Percentiles rank a stretch among this genome's conserved stretches.
phyloP scores from a whole-genome alignment of 78 protist genomes.

The Mantamonas sphyraenae region DNA sequence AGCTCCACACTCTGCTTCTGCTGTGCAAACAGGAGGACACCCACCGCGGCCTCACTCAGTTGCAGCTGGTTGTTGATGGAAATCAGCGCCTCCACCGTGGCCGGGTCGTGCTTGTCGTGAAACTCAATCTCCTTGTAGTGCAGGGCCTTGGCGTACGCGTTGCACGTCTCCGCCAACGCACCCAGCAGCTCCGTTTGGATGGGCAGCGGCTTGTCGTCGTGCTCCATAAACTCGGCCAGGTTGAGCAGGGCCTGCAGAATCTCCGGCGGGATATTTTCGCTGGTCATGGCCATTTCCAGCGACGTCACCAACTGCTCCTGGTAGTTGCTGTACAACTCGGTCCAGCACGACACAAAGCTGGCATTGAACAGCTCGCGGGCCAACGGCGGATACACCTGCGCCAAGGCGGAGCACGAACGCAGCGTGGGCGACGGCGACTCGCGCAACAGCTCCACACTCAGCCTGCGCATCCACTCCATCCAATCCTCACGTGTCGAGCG shows the following conservation, averaged over 20 bases:
- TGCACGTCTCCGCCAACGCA: constrained; percentile 79
- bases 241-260: constrained; percentile 76
- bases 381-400: constrained; percentile 73
- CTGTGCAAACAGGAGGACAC: constrained; percentile 48
- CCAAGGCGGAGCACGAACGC: constrained; percentile 81
- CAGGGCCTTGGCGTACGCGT: constrained; percentile 95
- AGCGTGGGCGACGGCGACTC: constrained; percentile 92
- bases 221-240: constrained; percentile 86
- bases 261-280: constrained; percentile 72
- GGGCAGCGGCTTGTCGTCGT: constrained; percentile 76
- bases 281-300: constrained; percentile 33
- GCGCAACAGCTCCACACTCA: constrained; percentile 75
- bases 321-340: constrained; percentile 56
- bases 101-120: constrained; percentile 15
- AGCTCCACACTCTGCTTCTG: constrained; percentile 40
- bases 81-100: constrained; percentile 76
- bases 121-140: constrained; percentile 83
- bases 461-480: constrained; percentile 87
- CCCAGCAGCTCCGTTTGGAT: constrained; percentile 69
- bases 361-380: constrained; percentile 93
- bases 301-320: constrained; percentile 22
- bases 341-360: constrained; percentile 89
- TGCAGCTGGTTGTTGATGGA: constrained; percentile 83
- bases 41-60: constrained; percentile 91
- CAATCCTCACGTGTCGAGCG: constrained; percentile 85